Evolutionary conservation across 2,329 filamentous ascomycete species (phyloP), one percentile per base, ranked within the genome.

Genomic region (Aspergillus fructus): DNA sequence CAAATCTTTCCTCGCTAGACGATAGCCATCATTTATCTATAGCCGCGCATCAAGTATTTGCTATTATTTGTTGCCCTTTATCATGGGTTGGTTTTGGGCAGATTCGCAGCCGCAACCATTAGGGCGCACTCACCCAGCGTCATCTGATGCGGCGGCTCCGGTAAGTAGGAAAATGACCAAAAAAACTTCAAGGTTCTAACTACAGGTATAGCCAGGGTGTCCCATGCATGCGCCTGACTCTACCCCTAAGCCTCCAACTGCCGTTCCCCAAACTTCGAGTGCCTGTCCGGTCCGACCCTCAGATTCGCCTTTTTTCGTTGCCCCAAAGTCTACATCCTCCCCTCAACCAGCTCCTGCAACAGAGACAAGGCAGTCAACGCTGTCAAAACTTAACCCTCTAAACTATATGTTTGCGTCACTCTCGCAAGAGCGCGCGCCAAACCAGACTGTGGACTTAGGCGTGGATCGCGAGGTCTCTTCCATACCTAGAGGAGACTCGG

Each of bases 401-500:
- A 99, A 99, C 79, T 97, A 93, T 81, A 99, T 99, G 93, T 96
- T 96, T 74, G 82, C 85, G 41, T 85, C 89, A 60, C 81, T 97
- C 46, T 93, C 93, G 6, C 93, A 97, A 77, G 83, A 86, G 30
- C 89, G 84, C 49, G 86, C 91, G 2, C 80, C 85, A 0, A 81
- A 89, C 61, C 94, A 99, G 75, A 83, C 84, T 4, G 76, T 89
- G 24, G 79, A 82, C 23, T 85, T 99, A 1, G 90, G 93, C 0
- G 89, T 93, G 2, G 84, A 87, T 6, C 89, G 94, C 65, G 92
- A 97, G 74, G 78, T 84, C 30, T 96, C 91, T 1, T 92, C 93
- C 1, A 99, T 99, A 66, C 94, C 94, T n/a, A 89, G 89, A 65
- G 91, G 90, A 68, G 86, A 89, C 66, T 58, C 64, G 2, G 83